These are phyloP conservation scores for Brassica juncea DNA, from an alignment of 345 rosid species.

Conservation along the genomic window DNA sequence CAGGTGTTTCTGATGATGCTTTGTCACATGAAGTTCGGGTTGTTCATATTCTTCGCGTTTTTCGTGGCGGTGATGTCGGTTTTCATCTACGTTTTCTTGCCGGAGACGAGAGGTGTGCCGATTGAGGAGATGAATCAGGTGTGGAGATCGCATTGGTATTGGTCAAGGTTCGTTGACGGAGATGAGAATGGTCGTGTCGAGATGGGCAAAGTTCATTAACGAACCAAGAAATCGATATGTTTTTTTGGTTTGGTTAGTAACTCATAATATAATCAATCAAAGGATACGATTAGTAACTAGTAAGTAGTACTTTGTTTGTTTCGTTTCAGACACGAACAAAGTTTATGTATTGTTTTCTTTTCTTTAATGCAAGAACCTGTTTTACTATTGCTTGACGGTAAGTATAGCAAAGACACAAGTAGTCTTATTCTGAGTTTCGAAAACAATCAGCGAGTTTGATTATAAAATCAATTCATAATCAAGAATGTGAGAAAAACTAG, in stretches of 20 bases:
- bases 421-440: conserved; percentile 36
- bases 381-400: not conserved
- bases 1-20: conserved; percentile 77
- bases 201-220: not conserved
- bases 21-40: conserved; percentile 79
- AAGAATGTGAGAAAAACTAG: conserved; percentile 21
- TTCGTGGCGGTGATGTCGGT: conserved; percentile 35
- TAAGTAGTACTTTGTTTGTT: not conserved
- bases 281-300: too few species aligned
- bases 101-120: conserved; percentile 37
- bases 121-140: conserved; percentile 36
- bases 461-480: conserved; percentile 1
- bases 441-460: conserved; percentile 7
- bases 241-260: not conserved
- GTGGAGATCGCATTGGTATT: conserved; percentile 38
- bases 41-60: conserved; percentile 35
- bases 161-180: conserved; percentile 19
- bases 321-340: too few species aligned
- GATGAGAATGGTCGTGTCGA: not conserved
- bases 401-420: not conserved
- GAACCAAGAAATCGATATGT: not conserved
- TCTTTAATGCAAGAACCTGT: not conserved
- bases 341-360: not conserved
- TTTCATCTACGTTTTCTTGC: conserved; percentile 28
- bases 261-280: too few species aligned